Conservation (phyloP, 2,329 filamentous ascomycete species). For the Pseudocercospora musae region DNA sequence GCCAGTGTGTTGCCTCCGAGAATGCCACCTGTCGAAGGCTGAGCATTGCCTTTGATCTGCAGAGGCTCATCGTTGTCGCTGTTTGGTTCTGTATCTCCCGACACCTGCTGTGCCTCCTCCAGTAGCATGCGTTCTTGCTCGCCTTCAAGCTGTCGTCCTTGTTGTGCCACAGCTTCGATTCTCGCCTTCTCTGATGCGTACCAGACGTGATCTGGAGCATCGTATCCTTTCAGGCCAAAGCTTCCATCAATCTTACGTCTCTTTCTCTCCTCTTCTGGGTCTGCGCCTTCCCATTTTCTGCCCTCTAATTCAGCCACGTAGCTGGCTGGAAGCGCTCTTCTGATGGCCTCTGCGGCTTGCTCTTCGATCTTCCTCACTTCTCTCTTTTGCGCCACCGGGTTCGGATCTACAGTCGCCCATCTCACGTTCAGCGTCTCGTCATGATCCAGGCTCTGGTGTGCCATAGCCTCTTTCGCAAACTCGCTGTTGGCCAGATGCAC, state of each 20-base stretch:
- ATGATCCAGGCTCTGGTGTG: conserved; percentile 87
- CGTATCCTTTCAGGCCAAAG: conserved; percentile 86
- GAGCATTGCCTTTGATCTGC: not conserved
- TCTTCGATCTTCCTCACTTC: conserved; percentile 88
- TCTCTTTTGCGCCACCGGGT: conserved; percentile 88
- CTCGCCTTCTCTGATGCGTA: conserved; percentile 74
- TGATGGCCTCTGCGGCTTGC: conserved; percentile 90
- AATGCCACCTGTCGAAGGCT: conserved; percentile 57
- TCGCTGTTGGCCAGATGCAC: conserved; percentile 84
- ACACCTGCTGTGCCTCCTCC: conserved; percentile 44
- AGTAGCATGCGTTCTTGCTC: conserved; percentile 53
- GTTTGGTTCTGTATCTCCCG: conserved; percentile 44
- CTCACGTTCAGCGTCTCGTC: conserved; percentile 90
- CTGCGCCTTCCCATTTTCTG: conserved; percentile 49
- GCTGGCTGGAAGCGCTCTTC: conserved; percentile 79
- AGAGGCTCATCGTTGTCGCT: conserved; percentile 26
- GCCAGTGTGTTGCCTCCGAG: conserved; percentile 79
- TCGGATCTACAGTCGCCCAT: conserved; percentile 96
- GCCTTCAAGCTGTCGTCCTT: conserved; percentile 1
- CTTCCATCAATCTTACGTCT: conserved; percentile 83
- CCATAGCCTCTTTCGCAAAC: conserved; percentile 83
- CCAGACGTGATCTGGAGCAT: conserved; percentile 91
- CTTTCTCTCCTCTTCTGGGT: conserved; percentile 75
- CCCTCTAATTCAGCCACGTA: conserved; percentile 95
- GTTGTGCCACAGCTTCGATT: conserved; percentile 55